A percentile compares a stretch with the other conserved stretches of the same genome.
Evolutionary conservation across 768 basidiomycete genomes (phyloP).

Genomic region (Tulasnella sp.): DNA sequence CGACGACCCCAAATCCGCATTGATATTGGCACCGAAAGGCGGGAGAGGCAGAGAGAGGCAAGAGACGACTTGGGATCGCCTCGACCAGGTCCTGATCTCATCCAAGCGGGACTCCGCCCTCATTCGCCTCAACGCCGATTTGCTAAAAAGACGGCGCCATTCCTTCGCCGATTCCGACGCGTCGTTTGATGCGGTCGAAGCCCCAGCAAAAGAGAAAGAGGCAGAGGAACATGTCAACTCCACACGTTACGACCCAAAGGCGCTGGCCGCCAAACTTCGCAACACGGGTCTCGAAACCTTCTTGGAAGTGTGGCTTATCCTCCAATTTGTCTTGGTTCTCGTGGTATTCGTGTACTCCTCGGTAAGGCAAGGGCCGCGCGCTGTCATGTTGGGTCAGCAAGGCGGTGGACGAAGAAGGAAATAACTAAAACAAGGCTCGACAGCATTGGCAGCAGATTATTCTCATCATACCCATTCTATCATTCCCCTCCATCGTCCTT

Average conservation of each 20-base stretch:
- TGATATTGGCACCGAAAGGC: slow-evolving; percentile 56
- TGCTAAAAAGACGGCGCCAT: slow-evolving; percentile 3
- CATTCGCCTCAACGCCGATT: slow-evolving; percentile 5
- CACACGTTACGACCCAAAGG: slow-evolving; percentile 27
- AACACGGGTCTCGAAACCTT: slow-evolving; percentile 39
- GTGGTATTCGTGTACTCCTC: slow-evolving; percentile 75
- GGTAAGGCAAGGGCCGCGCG: slow-evolving; percentile 71
- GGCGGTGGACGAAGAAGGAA: neutral
- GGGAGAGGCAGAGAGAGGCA: slow-evolving; percentile 48
- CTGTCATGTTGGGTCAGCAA: slow-evolving; percentile 39
- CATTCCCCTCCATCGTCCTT: neutral
- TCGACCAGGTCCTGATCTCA: slow-evolving; percentile 27
- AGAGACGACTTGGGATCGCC: slow-evolving; percentile 18
- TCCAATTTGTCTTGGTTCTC: slow-evolving; percentile 73
- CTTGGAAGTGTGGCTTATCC: slow-evolving; percentile 77
- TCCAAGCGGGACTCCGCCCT: neutral
- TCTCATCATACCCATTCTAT: neutral
- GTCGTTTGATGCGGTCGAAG: neutral
- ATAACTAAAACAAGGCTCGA: neutral
- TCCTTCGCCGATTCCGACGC: neutral
- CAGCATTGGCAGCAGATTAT: neutral
- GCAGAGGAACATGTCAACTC: slow-evolving; percentile 17
- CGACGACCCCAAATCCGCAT: slow-evolving; percentile 34
- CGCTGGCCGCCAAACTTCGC: slow-evolving; percentile 20
- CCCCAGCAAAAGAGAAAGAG: slow-evolving; percentile 4